Base-by-base conservation (phyloP, 495 filamentous ascomycete species). In the Tuber calosporum region DNA sequence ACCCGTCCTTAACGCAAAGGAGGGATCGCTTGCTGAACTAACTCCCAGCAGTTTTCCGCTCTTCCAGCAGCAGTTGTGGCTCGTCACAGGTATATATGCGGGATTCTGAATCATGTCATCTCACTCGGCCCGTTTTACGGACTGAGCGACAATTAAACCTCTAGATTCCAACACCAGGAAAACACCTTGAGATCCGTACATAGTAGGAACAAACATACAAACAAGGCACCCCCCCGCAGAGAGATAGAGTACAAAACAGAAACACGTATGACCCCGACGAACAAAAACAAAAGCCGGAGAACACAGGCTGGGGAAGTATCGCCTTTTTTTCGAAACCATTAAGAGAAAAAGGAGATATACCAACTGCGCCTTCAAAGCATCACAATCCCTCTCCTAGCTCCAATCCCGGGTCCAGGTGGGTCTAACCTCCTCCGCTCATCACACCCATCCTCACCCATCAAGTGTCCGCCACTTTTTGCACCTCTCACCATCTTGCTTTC, bases 321-420 rank as follows among this genome's bases (percentile, higher is more conserved):
- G 43, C 11, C 26, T 62, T 62, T 34, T 26, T 67, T 72, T 22
- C 62, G 17, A 48, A 22, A 69, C 40, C 76, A 30, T n/a, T 45
- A 42, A 75, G 43, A 40, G 36, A 72, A 69, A 69, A 66, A 69
- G 30, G 30, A 62, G 45, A 36, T 2, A 62, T 34, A 26, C 26
- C 26, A 62, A 62, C 26, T 26, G 26, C 11, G 4, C 26, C 39
- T 17, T 68, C 62, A 78, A 71, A 78, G 74, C 76, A 78, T 73
- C 76, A 78, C 75, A 53, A 72, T 79, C 67, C 76, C 66, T 43
- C 76, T 71, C 75, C 76, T 79, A 22, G 48, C 79, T 34, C 69
- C 67, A 20, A 68, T 79, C 37, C 77, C 72, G 3, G 62, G 39
- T 41, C 22, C 67, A 39, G 36, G 37, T 41, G 17, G 71, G 68